A percentile compares a stretch with the other conserved stretches of the same genome.
Conservation (phyloP, 768 basidiomycete genomes). For the Amanita subjunquillea region DNA sequence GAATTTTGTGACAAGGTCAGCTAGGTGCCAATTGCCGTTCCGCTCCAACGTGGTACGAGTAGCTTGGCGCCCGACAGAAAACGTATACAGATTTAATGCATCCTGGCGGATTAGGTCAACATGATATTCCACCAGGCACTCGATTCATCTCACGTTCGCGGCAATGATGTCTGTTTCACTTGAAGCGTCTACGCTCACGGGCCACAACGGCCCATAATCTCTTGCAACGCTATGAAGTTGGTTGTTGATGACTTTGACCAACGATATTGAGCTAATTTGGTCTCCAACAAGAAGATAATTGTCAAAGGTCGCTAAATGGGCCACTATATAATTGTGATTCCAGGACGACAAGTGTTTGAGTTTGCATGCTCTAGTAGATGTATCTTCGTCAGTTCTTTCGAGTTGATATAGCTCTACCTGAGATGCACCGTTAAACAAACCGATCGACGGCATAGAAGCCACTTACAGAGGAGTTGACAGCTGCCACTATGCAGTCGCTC, state of each 20-base stretch:
- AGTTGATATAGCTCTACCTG: slow-evolving; percentile 41
- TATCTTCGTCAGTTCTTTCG: slow-evolving; percentile 19
- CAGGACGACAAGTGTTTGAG: slow-evolving; percentile 45
- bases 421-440: slow-evolving; percentile 2
- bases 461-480: slow-evolving; percentile 70
- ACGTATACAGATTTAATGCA: slow-evolving; percentile 58
- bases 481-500: slow-evolving; percentile 46
- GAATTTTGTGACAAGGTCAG: slow-evolving; percentile 72
- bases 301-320: slow-evolving; percentile 47
- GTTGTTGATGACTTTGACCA: slow-evolving; percentile 40
- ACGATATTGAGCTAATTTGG: slow-evolving; percentile 67
- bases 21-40: slow-evolving; percentile 63
- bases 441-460: neutral
- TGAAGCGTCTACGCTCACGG: slow-evolving; percentile 52
- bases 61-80: slow-evolving; percentile 35
- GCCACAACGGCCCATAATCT: slow-evolving; percentile 72
- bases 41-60: slow-evolving; percentile 40
- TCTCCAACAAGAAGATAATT: slow-evolving; percentile 61
- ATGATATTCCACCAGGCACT: slow-evolving; percentile 6
- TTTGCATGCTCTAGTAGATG: slow-evolving; percentile 18
- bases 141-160: slow-evolving; percentile 49
- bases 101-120: slow-evolving; percentile 28
- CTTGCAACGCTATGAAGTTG: slow-evolving; percentile 48
- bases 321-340: slow-evolving; percentile 79
- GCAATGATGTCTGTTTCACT: slow-evolving; percentile 51